These are phyloP conservation scores for Aspergillus aculeatinus DNA, from an alignment of 2,329 filamentous ascomycete genomes.

Conservation along the genomic window DNA sequence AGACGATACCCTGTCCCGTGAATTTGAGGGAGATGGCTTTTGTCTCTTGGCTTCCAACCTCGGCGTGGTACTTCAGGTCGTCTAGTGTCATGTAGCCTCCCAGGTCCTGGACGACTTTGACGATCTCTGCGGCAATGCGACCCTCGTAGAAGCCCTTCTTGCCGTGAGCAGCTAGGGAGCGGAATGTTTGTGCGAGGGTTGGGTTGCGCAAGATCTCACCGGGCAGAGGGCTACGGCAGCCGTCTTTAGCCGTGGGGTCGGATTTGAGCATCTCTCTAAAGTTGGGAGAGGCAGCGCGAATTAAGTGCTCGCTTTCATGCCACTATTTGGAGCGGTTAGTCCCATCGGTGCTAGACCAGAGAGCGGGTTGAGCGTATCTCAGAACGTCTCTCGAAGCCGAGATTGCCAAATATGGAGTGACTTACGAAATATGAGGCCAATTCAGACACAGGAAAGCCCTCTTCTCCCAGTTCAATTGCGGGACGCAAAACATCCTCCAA, in stretches of 20 bases:
- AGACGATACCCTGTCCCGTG: slow-evolving; percentile 60
- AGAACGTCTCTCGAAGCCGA: neutral
- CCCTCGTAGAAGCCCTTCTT: slow-evolving; percentile 92
- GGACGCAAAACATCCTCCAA: slow-evolving; percentile 76
- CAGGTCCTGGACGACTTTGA: slow-evolving; percentile 72
- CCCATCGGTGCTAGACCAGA: neutral
- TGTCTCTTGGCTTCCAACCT: slow-evolving; percentile 72
- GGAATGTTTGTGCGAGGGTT: slow-evolving; percentile 76
- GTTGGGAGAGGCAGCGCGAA: slow-evolving; percentile 79
- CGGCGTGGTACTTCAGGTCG: slow-evolving; percentile 75
- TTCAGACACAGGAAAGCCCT: slow-evolving; percentile 87
- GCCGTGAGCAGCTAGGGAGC: slow-evolving; percentile 72
- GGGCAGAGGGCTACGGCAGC: slow-evolving; percentile 69
- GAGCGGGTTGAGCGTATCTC: neutral
- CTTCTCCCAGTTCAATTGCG: slow-evolving; percentile 80
- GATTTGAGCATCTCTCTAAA: slow-evolving; percentile 82
- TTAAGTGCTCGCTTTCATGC: slow-evolving; percentile 60
- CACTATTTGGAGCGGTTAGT: slow-evolving; percentile 57
- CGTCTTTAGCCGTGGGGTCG: slow-evolving; percentile 65
- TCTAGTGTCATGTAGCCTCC: slow-evolving; percentile 77
- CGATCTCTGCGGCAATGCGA: slow-evolving; percentile 73
- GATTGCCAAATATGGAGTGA: slow-evolving; percentile 14
- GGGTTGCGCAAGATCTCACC: slow-evolving; percentile 91
- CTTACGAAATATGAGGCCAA: slow-evolving; percentile 67
- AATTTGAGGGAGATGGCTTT: slow-evolving; percentile 83